Evolutionary conservation across 257 asterid species (phyloP).

Genomic region (Prunella vulgaris): DNA sequence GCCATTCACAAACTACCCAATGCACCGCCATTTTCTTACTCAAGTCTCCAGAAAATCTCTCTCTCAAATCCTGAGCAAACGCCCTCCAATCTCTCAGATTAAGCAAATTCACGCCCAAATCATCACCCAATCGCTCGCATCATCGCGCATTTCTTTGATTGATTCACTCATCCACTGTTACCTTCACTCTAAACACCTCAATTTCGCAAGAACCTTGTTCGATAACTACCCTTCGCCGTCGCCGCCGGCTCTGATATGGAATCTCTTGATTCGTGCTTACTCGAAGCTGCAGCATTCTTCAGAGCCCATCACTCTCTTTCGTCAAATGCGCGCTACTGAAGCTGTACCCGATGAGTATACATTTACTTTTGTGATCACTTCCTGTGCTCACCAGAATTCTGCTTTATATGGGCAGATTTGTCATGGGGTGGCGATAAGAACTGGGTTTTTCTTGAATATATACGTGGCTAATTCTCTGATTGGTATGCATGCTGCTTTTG

Average conservation of each 20-base stretch:
- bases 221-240: constrained; percentile 42
- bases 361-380: constrained; percentile 55
- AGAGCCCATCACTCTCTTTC: constrained; percentile 48
- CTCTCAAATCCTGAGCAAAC: constrained; percentile 37
- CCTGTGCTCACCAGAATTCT: constrained; percentile 50
- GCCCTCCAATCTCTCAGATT: constrained; percentile 46
- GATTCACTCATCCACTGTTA: constrained; percentile 71
- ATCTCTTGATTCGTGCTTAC: constrained; percentile 56
- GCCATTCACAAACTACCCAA: constrained; percentile 17
- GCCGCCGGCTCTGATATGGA: constrained; percentile 66
- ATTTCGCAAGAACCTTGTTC: constrained; percentile 42
- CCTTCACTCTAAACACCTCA: constrained; percentile 38
- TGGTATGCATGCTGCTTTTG: constrained; percentile 40
- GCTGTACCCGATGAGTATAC: constrained; percentile 59
- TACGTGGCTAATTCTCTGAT: constrained; percentile 64
- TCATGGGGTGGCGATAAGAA: constrained; percentile 50
- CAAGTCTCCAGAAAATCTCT: constrained; percentile 38
- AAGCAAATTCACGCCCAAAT: constrained; percentile 73
- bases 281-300: constrained; percentile 40
- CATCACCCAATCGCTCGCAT: constrained; percentile 28
- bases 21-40: constrained; percentile 23
- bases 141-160: constrained; percentile 28
- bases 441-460: constrained; percentile 39
- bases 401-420: constrained; percentile 38
- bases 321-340: constrained; percentile 33